Base-by-base conservation (phyloP, 208 protist species). In the Trichomonas vaginalis region DNA sequence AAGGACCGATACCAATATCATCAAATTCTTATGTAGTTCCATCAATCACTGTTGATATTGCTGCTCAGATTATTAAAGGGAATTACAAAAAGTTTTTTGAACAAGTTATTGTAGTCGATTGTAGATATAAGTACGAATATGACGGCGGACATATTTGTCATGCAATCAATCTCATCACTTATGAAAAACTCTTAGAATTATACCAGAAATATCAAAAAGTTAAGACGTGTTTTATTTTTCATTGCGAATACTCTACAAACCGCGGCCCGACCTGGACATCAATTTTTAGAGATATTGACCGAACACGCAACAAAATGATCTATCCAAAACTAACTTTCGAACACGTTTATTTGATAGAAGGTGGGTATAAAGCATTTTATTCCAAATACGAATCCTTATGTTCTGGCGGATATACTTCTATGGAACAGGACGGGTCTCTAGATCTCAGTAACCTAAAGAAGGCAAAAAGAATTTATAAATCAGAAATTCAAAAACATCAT, bases 71-170 rank as follows among this genome's bases (percentile, higher is more conserved):
- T 21, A 56, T 56, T 56, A 56, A 56, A 56, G 83, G 83, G 4
- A 37, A 46, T 42, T 90, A 90, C 37, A 37, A 32, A 6, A 48
- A 47, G 10, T 49, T 46, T 51, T 95, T 47, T 21, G 47, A 95
- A 27, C 32, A 95, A 62, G 42, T 96, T 3, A 6, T 95, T 37
- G 95, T 96, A 21, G 2, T 96, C 2, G 95, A 96, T 90, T 17
- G n/a, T 80, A 70, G 95, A 42, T 96, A 88, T 51, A 21, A 95
- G n/a, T 96, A 96, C 35, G 96, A 96, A 80, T 95, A 96, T 45
- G 37, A 12, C 0, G 96, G 96, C 39, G 96, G 96, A 0, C 95
- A 96, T 90, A 80, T 96, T n/a, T 8, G 56, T 47, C 0, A n/a
- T 35, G 48, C 87, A 32, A 40, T 88, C 27, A 95, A 95, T 32